These are phyloP conservation scores for Candida buenavistaensis DNA, from an alignment of 1,139 yeast species.

Conservation along the genomic window DNA sequence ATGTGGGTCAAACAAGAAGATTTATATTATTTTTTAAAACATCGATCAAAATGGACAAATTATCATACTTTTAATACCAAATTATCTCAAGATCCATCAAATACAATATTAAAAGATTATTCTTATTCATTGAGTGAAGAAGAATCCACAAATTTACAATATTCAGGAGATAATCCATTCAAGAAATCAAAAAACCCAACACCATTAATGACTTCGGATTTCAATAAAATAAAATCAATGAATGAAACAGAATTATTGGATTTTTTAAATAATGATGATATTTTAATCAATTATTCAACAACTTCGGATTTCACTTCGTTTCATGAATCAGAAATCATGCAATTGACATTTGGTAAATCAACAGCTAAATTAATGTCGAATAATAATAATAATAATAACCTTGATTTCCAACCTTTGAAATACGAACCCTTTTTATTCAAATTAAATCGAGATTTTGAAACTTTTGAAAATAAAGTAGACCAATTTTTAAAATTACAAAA, in stretches of 20 bases:
- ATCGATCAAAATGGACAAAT: constrained; percentile 26
- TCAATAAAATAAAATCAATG: constrained; percentile 20
- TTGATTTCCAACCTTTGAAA: constrained; percentile 35
- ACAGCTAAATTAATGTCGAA: constrained; percentile 24
- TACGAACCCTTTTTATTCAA: constrained; percentile 36
- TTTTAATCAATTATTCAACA: constrained; percentile 28
- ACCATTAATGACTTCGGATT: constrained; percentile 21
- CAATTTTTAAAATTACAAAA: constrained; percentile 19
- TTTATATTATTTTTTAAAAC: constrained; percentile 19
- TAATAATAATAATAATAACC: too few relatives aligned
- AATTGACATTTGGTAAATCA: constrained; percentile 30
- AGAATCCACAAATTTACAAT: constrained; percentile 19
- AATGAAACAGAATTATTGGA: constrained; percentile 26
- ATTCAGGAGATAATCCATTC: constrained; percentile 16
- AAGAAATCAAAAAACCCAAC: constrained; percentile 10
- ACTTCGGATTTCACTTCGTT: constrained; percentile 33
- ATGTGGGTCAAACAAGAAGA: constrained; percentile 30
- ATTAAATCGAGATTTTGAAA: constrained; percentile 24
- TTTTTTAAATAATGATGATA: constrained; percentile 34
- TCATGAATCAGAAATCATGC: constrained; percentile 39
- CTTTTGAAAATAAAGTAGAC: constrained; percentile 28
- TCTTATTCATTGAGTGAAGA: constrained; percentile 23
- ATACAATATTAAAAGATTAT: constrained; percentile 12
- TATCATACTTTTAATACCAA: constrained; percentile 26
- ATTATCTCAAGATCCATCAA: constrained; percentile 12